Evolutionary conservation across 228 moss, liverwort and hornwort species (phyloP).

Genomic region (Sphagnum fallax): DNA sequence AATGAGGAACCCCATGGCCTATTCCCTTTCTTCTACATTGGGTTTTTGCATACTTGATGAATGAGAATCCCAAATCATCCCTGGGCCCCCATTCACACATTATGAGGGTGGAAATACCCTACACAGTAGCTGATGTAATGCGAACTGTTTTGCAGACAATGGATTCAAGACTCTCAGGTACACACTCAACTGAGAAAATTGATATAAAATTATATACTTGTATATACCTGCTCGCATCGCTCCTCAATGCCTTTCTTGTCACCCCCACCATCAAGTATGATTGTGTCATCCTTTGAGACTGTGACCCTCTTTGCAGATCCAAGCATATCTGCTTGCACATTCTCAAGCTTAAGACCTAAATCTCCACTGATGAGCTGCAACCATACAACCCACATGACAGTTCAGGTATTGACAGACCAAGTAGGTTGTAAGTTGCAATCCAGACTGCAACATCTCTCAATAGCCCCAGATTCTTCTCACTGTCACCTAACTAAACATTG

Average conservation of each 20-base stretch:
- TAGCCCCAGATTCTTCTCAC: not conserved
- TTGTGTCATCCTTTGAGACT: slow-evolving; percentile 83
- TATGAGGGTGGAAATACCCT: not conserved
- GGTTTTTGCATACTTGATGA: too few species aligned
- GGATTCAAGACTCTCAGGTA: too few species aligned
- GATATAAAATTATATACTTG: too few species aligned
- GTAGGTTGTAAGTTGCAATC: too few species aligned
- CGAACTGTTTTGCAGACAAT: not conserved
- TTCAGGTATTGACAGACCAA: not conserved
- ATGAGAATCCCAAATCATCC: too few species aligned
- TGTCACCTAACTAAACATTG: not conserved
- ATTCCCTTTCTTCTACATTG: too few species aligned
- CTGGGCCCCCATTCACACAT: not conserved
- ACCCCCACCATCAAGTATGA: slow-evolving; percentile 77
- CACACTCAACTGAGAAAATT: not conserved
- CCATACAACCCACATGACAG: not conserved
- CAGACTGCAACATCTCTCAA: not conserved
- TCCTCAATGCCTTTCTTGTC: slow-evolving; percentile 76
- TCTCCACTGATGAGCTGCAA: slow-evolving; percentile 81
- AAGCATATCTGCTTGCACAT: slow-evolving; percentile 63
- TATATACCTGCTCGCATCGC: slow-evolving; percentile 63
- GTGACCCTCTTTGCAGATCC: slow-evolving; percentile 83
- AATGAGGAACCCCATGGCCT: too few species aligned
- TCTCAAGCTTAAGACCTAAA: slow-evolving; percentile 71
- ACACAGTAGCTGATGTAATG: not conserved